These are phyloP conservation scores for Gossypium mustelinum DNA, from an alignment of 345 rosid species.

Conservation along the genomic window DNA sequence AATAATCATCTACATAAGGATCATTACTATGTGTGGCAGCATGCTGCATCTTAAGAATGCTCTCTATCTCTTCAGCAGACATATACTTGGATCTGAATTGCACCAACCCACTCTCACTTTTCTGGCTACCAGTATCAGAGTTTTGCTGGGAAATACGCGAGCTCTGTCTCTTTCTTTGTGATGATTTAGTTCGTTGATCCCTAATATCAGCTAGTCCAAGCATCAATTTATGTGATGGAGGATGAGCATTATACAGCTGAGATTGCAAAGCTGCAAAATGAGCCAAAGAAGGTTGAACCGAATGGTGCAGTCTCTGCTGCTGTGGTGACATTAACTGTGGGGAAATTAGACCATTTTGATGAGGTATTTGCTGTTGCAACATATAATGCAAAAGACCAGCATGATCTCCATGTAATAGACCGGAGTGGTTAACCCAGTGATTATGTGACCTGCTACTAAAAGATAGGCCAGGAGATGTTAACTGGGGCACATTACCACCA, in stretches of 20 bases:
- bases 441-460: constrained; percentile 59
- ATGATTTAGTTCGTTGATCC: constrained; percentile 65
- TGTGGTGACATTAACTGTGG: constrained; percentile 57
- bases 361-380: constrained; percentile 67
- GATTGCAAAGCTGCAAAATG: constrained; percentile 70
- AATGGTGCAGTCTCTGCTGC: constrained; percentile 48
- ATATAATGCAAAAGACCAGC: constrained; percentile 53
- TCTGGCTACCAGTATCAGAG: constrained; percentile 72
- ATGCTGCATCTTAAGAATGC: constrained; percentile 95
- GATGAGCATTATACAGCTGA: constrained; percentile 51
- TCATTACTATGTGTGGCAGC: constrained; percentile 74
- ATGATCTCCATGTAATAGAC: constrained; percentile 63
- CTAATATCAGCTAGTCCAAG: constrained; percentile 51
- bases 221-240: constrained; percentile 52
- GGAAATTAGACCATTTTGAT: constrained; percentile 57
- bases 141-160: constrained; percentile 62
- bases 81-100: constrained; percentile 86
- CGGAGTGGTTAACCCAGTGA: constrained; percentile 75
- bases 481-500: constrained; percentile 59
- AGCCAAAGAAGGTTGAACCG: constrained; percentile 58
- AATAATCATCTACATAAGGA: constrained; percentile 85
- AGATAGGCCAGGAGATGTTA: constrained; percentile 58
- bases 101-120: constrained; percentile 62
- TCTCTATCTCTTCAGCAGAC: constrained; percentile 94
- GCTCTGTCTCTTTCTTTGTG: constrained; percentile 59